Evolutionary conservation across 108 stramenopile genomes (phyloP), one percentile per base, ranked within the genome.

Genomic region (Nitzschia sp.): DNA sequence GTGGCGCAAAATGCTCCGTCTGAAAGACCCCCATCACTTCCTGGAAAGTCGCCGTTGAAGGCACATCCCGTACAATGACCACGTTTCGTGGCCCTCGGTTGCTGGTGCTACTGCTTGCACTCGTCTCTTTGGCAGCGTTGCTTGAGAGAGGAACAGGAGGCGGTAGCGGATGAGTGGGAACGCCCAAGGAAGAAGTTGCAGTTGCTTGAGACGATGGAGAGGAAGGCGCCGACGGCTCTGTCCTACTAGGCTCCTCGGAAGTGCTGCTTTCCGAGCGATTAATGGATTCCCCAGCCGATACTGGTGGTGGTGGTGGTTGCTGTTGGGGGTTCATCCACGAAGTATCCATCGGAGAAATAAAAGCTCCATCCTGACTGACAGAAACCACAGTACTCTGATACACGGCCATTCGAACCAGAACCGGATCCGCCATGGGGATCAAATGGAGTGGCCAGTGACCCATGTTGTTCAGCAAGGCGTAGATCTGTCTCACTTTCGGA

Each of bases 401-500:
- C 33, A 78, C 70, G 29, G 83, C 77, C 74, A 62, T 64, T 0
- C 54, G 61, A 30, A 85, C 24, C 25, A 81, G 60, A 2, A 70
- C 46, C 26, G 78, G 72, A 21, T 72, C 71, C 2, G 68, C 72
- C 38, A 42, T 62, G 24, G 78, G 71, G 27, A 56, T 65, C n/a
- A 66, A 34, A 21, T 70, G 60, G 29, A 42, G 29, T 17, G 51
- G 53, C 33, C 30, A 19, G 6, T 54, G 48, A 32, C 28, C 27
- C 3, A 48, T 19, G 28, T 51, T 35, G n/a, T 49, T 19, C 21
- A 51, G 36, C 25, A 53, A 46, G 15, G 76, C 36, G 54, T 75
- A 76, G 56, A 85, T 75, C 59, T 80, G 68, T 57, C 63, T 66
- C 15, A 87, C 73, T 74, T 85, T 87, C 25, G 81, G 86, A 60